Evolutionary conservation across 345 rosid genomes (phyloP).

Genomic region (Bruguiera sexangula): DNA sequence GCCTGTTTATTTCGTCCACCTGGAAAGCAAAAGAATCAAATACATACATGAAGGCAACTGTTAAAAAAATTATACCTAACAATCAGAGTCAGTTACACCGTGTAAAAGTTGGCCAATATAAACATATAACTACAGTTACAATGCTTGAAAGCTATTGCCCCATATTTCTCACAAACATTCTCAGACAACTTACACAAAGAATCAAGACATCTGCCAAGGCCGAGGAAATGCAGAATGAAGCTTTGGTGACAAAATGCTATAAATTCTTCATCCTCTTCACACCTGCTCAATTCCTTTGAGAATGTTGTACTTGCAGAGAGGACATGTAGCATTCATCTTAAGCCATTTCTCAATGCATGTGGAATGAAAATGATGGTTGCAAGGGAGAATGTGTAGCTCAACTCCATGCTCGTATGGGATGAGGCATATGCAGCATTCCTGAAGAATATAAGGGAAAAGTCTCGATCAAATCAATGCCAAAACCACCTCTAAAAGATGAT

Average conservation of each 20-base stretch:
- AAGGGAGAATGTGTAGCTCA: conserved; percentile 84
- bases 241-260: conserved; percentile 2
- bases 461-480: background rate
- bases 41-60: too few species aligned
- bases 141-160: too few species aligned
- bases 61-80: too few species aligned
- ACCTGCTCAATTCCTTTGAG: conserved; percentile 78
- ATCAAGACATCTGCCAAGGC: conserved; percentile 1
- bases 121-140: too few species aligned
- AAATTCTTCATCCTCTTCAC: conserved; percentile 24
- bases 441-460: background rate
- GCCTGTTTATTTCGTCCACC: too few species aligned
- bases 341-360: conserved; percentile 92
- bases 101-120: too few species aligned
- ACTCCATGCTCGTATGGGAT: conserved; percentile 74
- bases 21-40: too few species aligned
- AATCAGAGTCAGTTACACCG: too few species aligned
- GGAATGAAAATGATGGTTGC: conserved; percentile 90
- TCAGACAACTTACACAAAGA: conserved; percentile 7
- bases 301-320: conserved; percentile 91
- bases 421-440: conserved; percentile 97
- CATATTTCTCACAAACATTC: background rate
- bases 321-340: conserved; percentile 98
- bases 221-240: background rate
- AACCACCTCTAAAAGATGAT: background rate